Conservation (phyloP, 139 green algal genomes). For the Haematococcus lacustris region DNA sequence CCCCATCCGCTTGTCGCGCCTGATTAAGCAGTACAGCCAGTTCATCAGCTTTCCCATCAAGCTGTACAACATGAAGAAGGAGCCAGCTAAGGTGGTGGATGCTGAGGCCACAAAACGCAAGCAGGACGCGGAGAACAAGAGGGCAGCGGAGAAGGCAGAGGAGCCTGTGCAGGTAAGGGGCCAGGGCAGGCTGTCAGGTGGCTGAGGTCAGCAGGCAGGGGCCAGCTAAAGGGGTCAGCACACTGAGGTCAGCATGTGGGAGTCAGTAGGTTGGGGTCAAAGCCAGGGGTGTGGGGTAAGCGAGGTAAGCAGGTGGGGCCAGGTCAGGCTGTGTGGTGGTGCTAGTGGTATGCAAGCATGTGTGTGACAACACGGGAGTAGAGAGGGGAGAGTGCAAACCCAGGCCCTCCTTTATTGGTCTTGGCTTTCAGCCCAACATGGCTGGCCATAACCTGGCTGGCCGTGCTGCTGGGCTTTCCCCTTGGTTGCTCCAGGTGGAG, state of each 20-base stretch:
- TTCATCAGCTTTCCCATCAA: slow-evolving; percentile 99
- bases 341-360: too few species aligned
- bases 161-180: slow-evolving; percentile 39
- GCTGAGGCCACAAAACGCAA: slow-evolving; percentile 67
- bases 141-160: slow-evolving; percentile 60
- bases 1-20: slow-evolving; percentile 53
- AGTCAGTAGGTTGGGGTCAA: too few species aligned
- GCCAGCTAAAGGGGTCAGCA: too few species aligned
- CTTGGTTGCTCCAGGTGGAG: slow-evolving; percentile 65
- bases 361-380: neutral
- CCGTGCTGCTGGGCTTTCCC: too few species aligned
- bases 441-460: too few species aligned
- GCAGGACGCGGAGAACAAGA: slow-evolving; percentile 69
- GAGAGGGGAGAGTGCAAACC: neutral
- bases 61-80: slow-evolving; percentile 54
- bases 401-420: too few species aligned
- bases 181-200: neutral
- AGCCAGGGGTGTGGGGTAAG: too few species aligned
- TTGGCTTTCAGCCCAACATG: too few species aligned
- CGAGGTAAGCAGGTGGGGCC: too few species aligned
- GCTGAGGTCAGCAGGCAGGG: too few species aligned
- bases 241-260: too few species aligned
- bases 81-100: slow-evolving; percentile 62
- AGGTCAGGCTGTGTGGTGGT: too few species aligned
- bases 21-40: slow-evolving; percentile 97